phyloP scores from a whole-genome alignment of 148 eudicot genomes.

The Chenopodium berlandieri region DNA sequence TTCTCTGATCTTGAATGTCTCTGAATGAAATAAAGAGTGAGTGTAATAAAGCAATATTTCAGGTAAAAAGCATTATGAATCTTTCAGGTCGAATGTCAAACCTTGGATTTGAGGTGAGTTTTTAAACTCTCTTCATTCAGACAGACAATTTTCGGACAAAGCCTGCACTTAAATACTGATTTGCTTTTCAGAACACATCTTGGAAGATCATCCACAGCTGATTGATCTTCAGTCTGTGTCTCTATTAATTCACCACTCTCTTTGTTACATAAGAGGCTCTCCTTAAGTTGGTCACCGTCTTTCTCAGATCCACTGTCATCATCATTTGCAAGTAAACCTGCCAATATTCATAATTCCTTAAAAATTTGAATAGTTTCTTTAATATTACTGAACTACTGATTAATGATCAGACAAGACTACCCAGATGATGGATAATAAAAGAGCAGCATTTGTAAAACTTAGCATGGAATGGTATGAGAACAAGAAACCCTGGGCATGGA shows the following conservation, averaged over 20 bases:
- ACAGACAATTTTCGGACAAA: conserved; percentile 92
- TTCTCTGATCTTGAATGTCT: conserved; percentile 85
- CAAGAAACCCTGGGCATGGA: background rate
- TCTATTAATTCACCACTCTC: conserved; percentile 20
- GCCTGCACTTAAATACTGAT: conserved; percentile 83
- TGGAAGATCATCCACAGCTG: conserved; percentile 32
- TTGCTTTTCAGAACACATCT: conserved; percentile 62
- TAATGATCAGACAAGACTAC: background rate
- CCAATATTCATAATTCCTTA: conserved; percentile 1
- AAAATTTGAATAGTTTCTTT: background rate
- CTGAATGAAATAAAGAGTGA: conserved; percentile 32
- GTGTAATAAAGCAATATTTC: background rate
- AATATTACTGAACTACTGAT: background rate
- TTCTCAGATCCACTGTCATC: conserved; percentile 45
- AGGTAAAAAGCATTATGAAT: background rate
- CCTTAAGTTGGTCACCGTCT: conserved; percentile 20
- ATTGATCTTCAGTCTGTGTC: conserved; percentile 29
- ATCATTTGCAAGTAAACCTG: conserved; percentile 43
- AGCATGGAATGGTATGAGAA: background rate
- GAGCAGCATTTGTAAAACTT: background rate
- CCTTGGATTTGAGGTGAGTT: conserved; percentile 87
- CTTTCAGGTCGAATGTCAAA: conserved; percentile 14
- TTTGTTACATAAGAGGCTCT: conserved; percentile 21
- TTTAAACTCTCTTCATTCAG: conserved; percentile 69
- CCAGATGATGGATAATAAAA: background rate